A percentile compares a stretch with the other conserved stretches of the same genome.
Conservation (phyloP, 1,284 basidiomycete genomes). For the Cryptococcus sp. region DNA sequence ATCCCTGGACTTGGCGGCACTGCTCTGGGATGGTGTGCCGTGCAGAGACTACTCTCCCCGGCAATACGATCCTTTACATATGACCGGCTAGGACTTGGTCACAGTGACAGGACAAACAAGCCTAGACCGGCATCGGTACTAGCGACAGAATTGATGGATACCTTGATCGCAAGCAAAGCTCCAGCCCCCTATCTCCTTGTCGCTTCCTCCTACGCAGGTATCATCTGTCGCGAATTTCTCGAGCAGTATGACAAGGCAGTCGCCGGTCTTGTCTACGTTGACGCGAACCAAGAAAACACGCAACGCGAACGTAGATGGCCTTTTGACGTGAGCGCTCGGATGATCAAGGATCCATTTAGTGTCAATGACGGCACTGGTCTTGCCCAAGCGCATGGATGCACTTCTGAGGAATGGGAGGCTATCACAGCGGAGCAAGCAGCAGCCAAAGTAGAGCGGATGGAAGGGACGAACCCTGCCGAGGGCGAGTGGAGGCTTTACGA, state of each 20-base stretch:
- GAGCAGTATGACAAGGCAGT: slow-evolving; percentile 14
- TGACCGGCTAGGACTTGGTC: slow-evolving; percentile 17
- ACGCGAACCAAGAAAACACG: slow-evolving; percentile 19
- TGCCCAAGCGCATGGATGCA: slow-evolving; percentile 8
- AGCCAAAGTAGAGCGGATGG: background rate
- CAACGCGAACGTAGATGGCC: slow-evolving; percentile 3
- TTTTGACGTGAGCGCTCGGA: too few relatives aligned
- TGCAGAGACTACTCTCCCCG: too few relatives aligned
- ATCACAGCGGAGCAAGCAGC: background rate
- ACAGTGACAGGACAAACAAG: slow-evolving; percentile 8
- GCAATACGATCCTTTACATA: slow-evolving; percentile 12
- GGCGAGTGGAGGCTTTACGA: slow-evolving; percentile 12
- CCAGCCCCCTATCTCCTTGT: slow-evolving; percentile 20
- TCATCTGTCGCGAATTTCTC: slow-evolving; percentile 20
- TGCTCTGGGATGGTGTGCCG: too few relatives aligned
- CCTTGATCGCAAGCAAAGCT: slow-evolving; percentile 6
- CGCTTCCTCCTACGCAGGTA: slow-evolving; percentile 19
- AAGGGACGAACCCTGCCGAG: background rate
- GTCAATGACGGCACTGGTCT: slow-evolving; percentile 13
- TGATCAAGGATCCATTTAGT: background rate
- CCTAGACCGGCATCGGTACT: slow-evolving; percentile 16
- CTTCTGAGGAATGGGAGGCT: slow-evolving; percentile 10
- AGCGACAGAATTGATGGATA: slow-evolving; percentile 13
- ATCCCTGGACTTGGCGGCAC: too few relatives aligned
- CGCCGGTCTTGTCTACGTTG: slow-evolving; percentile 17